A percentile compares a stretch with the other conserved stretches of the same genome.
Conservation (phyloP, 1,284 basidiomycete species). For the Violaceomyces palustris region DNA sequence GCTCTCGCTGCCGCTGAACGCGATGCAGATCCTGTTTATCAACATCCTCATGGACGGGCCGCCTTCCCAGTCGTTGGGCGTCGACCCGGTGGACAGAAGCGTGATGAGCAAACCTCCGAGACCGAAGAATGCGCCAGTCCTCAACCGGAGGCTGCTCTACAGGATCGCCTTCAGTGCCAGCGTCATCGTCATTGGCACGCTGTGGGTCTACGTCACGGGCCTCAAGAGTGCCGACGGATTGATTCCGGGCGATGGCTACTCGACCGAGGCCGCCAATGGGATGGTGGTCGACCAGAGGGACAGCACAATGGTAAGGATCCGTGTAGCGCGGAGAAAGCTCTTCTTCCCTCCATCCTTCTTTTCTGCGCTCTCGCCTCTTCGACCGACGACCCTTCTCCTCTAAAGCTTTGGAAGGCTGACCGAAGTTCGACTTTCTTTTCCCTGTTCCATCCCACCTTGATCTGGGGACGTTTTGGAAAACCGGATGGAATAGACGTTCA, state of each 20-base stretch:
- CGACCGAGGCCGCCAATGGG: constrained; percentile 74
- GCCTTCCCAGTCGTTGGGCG: constrained; percentile 89
- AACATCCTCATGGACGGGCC: constrained; percentile 99
- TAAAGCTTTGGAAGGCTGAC: no score
- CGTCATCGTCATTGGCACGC: constrained; percentile 80
- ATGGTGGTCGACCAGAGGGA: constrained; percentile 23
- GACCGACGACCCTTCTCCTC: no score
- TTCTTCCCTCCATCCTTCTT: not conserved
- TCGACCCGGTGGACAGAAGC: constrained; percentile 87
- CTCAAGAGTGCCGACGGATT: no score
- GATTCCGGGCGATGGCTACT: constrained; percentile 67
- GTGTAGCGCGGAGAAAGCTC: not conserved
- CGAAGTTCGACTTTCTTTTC: no score
- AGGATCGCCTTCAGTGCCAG: constrained; percentile 84
- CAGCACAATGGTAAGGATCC: constrained; percentile 13
- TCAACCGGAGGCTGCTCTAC: constrained; percentile 67
- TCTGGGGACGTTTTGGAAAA: no score
- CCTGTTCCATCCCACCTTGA: no score
- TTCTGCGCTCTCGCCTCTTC: not conserved
- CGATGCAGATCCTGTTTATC: constrained; percentile 98
- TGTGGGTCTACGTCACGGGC: constrained; percentile 86
- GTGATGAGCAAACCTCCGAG: constrained; percentile 77
- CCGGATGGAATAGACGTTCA: constrained; percentile 70
- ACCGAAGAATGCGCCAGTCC: constrained; percentile 80
- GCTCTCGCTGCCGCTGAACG: constrained; percentile 85